Base-by-base conservation (phyloP, 192 early-diverging fungal genomes). In the Coemansia sp. region DNA sequence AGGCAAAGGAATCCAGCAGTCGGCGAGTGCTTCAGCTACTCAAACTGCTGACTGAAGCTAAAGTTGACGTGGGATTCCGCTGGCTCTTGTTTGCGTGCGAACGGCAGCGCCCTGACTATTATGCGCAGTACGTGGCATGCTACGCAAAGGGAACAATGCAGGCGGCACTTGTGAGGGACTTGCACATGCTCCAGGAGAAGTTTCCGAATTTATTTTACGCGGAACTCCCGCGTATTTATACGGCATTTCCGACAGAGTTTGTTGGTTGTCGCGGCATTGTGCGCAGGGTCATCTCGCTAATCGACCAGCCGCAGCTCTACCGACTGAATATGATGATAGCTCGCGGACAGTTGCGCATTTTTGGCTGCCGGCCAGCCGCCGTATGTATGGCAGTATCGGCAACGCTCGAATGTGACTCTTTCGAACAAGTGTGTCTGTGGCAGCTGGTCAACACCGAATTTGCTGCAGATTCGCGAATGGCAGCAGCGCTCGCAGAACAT, bases 381-480 rank as follows among this genome's bases (percentile, higher is more conserved):
- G 34, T 60, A 1, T 24, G 58, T 1, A 14, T 51, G 1, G 54
- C 71, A 0, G 49, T 82, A 2, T 67, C 68, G 0, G 48, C 47
- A 4, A 77, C 74, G 4, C 52, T 84, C 41, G 81, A 83, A 0
- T 67, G 51, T 50, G 62, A 79, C 22, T 73, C 79, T 4, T 87
- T 78, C 51, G 84, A 87, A 47, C 86, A 85, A 31, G 70, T 85
- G 52, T 85, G 83, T 32, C 26, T 87, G 32, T 87, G 86, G 86
- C 84, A 87, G 56, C 28, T 87, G 49, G 28, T 83, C 2, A 54
- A 44, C 0, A 80, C 82, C 0, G 86, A 85, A 55, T 8, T 82
- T 2, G 56, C 64, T 6, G 86, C 74, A 7, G 61, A 71, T 12
- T 4, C 54, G 6, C 24, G 19, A 1, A 58, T 65, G 0, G 60